These are phyloP conservation scores for Fusarium verticillioides DNA, from an alignment of 2,329 filamentous ascomycete genomes.

Conservation along the genomic window DNA sequence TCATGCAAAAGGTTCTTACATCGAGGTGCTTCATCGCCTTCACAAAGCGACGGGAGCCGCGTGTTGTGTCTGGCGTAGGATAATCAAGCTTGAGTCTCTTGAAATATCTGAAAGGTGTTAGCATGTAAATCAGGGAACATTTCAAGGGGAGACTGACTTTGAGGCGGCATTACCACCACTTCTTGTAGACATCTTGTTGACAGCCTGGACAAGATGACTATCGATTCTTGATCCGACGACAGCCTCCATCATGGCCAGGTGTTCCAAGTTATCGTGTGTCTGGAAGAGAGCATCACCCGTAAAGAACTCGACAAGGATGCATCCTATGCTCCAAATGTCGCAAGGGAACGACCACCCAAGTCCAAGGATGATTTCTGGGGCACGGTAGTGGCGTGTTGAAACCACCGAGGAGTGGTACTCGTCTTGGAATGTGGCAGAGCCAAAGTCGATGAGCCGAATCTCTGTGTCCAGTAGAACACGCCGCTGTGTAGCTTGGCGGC, in stretches of 20 bases:
- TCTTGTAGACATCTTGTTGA: conserved; percentile 64
- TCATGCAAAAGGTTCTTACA: conserved; percentile 54
- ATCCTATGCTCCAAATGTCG: conserved; percentile 80
- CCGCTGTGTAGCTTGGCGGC: conserved; percentile 70
- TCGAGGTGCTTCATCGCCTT: conserved; percentile 77
- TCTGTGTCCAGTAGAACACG: conserved; percentile 75
- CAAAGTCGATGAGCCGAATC: conserved; percentile 77
- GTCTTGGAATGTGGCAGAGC: conserved; percentile 77
- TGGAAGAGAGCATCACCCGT: conserved; percentile 78
- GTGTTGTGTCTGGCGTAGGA: conserved; percentile 70
- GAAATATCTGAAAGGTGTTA: conserved; percentile 67
- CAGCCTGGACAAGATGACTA: conserved; percentile 61
- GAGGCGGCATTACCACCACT: conserved; percentile 70
- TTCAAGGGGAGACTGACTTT: conserved; percentile 61
- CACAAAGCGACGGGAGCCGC: conserved; percentile 73
- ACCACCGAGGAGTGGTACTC: conserved; percentile 79
- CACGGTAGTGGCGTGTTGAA: conserved; percentile 75
- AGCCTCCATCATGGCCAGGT: conserved; percentile 80
- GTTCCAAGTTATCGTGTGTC: conserved; percentile 78
- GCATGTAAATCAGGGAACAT: not conserved
- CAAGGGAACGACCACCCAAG: conserved; percentile 78
- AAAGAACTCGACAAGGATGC: conserved; percentile 77
- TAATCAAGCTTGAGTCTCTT: conserved; percentile 74
- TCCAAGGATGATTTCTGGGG: conserved; percentile 76
- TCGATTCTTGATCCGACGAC: conserved; percentile 71